Evolutionary conservation across 2,329 filamentous ascomycete genomes (phyloP), one percentile per base, ranked within the genome.

Genomic region (Pseudocercospora macadamiae): DNA sequence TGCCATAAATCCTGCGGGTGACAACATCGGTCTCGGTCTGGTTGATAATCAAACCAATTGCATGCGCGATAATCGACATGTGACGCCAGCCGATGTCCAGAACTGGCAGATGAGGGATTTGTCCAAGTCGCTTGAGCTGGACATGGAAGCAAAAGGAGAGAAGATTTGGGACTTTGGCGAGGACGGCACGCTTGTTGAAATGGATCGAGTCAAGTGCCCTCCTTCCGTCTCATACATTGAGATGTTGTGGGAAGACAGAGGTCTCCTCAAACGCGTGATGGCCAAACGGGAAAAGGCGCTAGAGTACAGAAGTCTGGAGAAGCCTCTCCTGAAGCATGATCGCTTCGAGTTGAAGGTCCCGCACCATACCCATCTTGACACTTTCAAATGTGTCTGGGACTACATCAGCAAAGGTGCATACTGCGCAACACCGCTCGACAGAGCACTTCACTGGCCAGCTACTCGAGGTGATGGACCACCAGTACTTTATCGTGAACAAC

Each of bases 211-310:
- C 4, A 61, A 65, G 25, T 64, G 66, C 5, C 51, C 54, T 18
- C 70, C 74, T 2, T 73, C 73, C 7, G 55, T 62, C 1, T 68
- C 72, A 3, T 74, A 73, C 23, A 67, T 73, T 18, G 75, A 78
- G 60, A 70, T 78, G 42, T 54, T 78, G 32, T 75, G 71, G 67
- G 62, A 71, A 3, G 70, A 71, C 26, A 71, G 69, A 45, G 54
- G 36, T 18, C 45, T 53, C 4, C 12, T 51, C 6, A 60, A 54
- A 42, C 62, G 71, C 1, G 61, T 77, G 16, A 71, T 75, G 34
- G 67, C 74, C 3, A 64, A 70, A 1, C 60, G 63, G 3, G 63
- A 67, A 4, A 69, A 69, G 36, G 66, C 74, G 12, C 63, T 73
- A 9, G 59, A 58, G 4, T 73, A 68, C 57, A 53, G 63, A 1